phyloP scores from a whole-genome alignment of 2,329 filamentous ascomycete genomes.

The Monilinia vaccinii-corymbosi region DNA sequence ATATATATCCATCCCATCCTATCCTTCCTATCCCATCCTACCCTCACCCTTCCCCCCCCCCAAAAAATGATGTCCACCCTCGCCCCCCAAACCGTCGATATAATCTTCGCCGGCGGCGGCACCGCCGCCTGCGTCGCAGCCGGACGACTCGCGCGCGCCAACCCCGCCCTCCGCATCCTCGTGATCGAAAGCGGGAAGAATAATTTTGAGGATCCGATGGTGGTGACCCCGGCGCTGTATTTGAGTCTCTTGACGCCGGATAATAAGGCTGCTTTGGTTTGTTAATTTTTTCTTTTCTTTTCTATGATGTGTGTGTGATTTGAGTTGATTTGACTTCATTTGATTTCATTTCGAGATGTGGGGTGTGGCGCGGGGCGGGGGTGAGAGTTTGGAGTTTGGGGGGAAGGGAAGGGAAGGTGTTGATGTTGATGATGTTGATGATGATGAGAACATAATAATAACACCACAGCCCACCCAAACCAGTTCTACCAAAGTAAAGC shows the following conservation, averaged over 20 bases:
- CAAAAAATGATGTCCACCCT: constrained; percentile 21
- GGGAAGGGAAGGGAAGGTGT: background rate
- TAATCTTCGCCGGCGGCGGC: constrained; percentile 43
- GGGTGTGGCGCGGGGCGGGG: too few relatives aligned
- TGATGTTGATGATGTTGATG: background rate
- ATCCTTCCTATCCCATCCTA: background rate
- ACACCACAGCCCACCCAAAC: too few relatives aligned
- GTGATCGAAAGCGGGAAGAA: constrained; percentile 46
- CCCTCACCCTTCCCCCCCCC: background rate
- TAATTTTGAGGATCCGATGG: constrained; percentile 40
- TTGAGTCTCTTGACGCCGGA: constrained; percentile 38
- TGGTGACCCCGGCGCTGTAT: constrained; percentile 44
- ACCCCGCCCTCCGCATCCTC: constrained; percentile 40
- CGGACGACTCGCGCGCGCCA: constrained; percentile 40
- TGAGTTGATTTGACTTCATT: too few relatives aligned
- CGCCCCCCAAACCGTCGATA: constrained; percentile 36
- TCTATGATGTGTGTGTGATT: too few relatives aligned
- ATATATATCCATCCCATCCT: background rate
- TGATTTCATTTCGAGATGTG: too few relatives aligned
- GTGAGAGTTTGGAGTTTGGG: background rate
- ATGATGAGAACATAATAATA: background rate
- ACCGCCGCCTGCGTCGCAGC: constrained; percentile 42
- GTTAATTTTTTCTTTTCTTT: background rate
- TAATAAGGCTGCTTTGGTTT: constrained; percentile 36
- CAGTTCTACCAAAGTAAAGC: constrained; percentile 43